Conservation (phyloP, 2,329 filamentous ascomycete species). For the Ploettnerulaceae sp. region DNA sequence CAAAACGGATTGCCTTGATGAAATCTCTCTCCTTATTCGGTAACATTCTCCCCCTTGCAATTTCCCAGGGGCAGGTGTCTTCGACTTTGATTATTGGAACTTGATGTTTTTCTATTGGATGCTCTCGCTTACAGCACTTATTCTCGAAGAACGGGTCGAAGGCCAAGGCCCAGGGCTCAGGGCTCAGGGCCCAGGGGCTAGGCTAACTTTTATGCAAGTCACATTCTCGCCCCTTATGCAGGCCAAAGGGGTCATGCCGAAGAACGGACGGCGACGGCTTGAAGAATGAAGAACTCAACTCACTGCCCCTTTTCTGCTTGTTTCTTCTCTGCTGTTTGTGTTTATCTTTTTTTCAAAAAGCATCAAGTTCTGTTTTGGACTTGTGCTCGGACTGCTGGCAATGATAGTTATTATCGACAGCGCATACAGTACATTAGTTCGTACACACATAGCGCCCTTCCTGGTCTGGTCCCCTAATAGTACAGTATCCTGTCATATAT, state of each 20-base stretch:
- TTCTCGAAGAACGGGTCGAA: conserved; percentile 3
- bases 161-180: not conserved
- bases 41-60: not conserved
- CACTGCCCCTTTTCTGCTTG: not conserved
- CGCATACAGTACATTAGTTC: too few relatives aligned
- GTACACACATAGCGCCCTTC: too few relatives aligned
- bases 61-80: not conserved
- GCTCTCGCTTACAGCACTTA: not conserved
- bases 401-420: too few relatives aligned
- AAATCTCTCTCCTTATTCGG: not conserved
- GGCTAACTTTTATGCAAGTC: conserved; percentile 2
- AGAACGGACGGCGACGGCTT: not conserved
- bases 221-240: not conserved
- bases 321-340: not conserved
- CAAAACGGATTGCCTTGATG: not conserved
- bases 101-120: not conserved
- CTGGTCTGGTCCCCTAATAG: too few relatives aligned
- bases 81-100: not conserved
- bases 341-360: not conserved
- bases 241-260: conserved; percentile 3
- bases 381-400: conserved; percentile 1
- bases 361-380: not conserved
- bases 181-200: not conserved
- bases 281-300: not conserved
- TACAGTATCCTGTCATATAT: too few relatives aligned